Evolutionary conservation across 306 rosid genomes (phyloP), one percentile per base, ranked within the genome.

Genomic region (Pyrus bretschneideri): DNA sequence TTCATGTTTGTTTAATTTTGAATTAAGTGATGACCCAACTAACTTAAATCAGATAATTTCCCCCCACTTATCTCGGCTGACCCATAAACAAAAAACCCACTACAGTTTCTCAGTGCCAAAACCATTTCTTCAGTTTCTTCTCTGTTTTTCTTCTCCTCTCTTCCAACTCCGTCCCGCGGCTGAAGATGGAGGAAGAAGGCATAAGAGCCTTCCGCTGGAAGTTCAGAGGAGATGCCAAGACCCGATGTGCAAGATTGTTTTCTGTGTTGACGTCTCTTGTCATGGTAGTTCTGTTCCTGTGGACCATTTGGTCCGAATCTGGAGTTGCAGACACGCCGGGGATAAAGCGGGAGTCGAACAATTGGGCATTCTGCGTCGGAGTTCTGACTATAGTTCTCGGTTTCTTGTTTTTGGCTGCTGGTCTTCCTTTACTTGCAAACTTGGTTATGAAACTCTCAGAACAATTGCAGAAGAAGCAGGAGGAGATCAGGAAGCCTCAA

Each of bases 341-440:
- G 78, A 13, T 70, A 35, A 68, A 74, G 3, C 22, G 58, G 44
- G 49, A 22, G 40, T 21, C 21, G 33, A 13, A 40, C 21, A n/a
- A 61, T 33, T 82, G 87, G 87, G 76, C 75, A 51, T 78, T 86
- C 25, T 79, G 57, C 9, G 44, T 87, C 42, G 93, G 89, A 27
- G 79, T 76, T 4, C 67, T 87, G 67, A 85, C 85, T 21, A 69
- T 87, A 83, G 76, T 90, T 73, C 76, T 86, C 13, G 90, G 90
- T n/a, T 66, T 88, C 82, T 14, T 88, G 64, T 81, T 91, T 63
- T 51, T 85, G 65, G 81, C 57, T 30, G 67, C 80, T 13, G 91
- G 91, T 71, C 68, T 88, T 69, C 91, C 93, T 69, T 81, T 91
- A 42, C 76, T 91, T 21, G 79, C 83, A 3, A 84, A 85, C 67